phyloP scores from a whole-genome alignment of 352 stramenopile species.

The Phytophthora uliginosa region DNA sequence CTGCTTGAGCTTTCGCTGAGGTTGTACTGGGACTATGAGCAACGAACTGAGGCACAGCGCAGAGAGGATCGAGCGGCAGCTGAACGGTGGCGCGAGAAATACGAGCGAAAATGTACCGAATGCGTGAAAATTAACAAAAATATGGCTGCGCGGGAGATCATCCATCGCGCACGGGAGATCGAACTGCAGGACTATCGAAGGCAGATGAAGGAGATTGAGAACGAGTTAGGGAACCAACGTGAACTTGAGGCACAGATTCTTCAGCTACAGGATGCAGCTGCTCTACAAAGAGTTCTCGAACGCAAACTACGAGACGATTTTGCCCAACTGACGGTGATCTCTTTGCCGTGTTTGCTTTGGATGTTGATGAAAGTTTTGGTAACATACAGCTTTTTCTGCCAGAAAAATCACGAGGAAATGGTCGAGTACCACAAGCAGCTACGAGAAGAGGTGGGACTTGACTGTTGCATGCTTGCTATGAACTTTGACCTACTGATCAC shows the following conservation, averaged over 20 bases:
- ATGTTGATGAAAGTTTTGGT: neutral
- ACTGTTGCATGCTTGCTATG: neutral
- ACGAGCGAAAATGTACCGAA: slow-evolving; percentile 54
- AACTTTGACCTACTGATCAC: neutral
- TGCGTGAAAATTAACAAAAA: slow-evolving; percentile 60
- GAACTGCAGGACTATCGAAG: slow-evolving; percentile 58
- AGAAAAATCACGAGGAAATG: slow-evolving; percentile 65
- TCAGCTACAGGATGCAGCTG: slow-evolving; percentile 46
- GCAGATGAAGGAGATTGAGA: slow-evolving; percentile 50
- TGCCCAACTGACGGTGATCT: slow-evolving; percentile 43
- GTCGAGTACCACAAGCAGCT: slow-evolving; percentile 49
- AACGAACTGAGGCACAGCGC: slow-evolving; percentile 57
- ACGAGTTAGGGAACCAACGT: slow-evolving; percentile 42
- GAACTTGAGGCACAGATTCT: slow-evolving; percentile 55
- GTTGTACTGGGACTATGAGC: slow-evolving; percentile 81
- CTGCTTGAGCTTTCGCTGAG: slow-evolving; percentile 76
- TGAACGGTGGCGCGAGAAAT: slow-evolving; percentile 61
- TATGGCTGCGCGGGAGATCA: slow-evolving; percentile 63
- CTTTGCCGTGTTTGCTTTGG: neutral
- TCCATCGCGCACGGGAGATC: slow-evolving; percentile 60
- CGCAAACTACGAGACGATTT: slow-evolving; percentile 45
- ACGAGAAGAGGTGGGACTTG: slow-evolving; percentile 50
- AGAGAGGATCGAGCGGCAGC: slow-evolving; percentile 55
- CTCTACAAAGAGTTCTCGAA: slow-evolving; percentile 40
- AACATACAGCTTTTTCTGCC: neutral